Conservation (phyloP, 345 rosid genomes). For the Rhizophora apiculata region DNA sequence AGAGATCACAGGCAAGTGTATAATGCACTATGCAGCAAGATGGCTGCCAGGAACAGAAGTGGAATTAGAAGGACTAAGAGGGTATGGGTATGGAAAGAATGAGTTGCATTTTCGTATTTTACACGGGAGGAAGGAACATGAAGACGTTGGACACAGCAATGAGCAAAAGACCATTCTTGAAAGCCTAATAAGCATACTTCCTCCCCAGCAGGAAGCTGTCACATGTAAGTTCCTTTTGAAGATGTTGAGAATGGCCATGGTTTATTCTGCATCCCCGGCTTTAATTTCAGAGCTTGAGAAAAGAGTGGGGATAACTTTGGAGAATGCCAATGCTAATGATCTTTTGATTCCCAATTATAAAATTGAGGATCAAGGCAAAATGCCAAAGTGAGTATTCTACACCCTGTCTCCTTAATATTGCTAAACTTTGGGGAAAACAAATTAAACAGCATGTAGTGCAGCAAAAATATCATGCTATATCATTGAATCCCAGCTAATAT, state of each 20-base stretch:
- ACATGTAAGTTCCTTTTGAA: slow-evolving; percentile 71
- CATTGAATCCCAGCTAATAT: slow-evolving; percentile 6
- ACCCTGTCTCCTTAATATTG: slow-evolving; percentile 8
- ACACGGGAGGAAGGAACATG: slow-evolving; percentile 36
- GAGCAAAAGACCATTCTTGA: slow-evolving; percentile 62
- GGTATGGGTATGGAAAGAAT: slow-evolving; percentile 57
- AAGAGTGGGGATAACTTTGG: slow-evolving; percentile 58
- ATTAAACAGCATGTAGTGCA: neutral
- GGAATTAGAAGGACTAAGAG: slow-evolving; percentile 58
- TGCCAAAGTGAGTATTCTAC: slow-evolving; percentile 43
- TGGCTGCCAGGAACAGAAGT: slow-evolving; percentile 51
- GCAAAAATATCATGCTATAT: neutral
- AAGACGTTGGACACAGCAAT: slow-evolving; percentile 33
- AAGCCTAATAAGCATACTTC: slow-evolving; percentile 68
- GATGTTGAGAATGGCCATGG: slow-evolving; percentile 67
- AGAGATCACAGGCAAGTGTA: slow-evolving; percentile 54
- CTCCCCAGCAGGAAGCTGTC: slow-evolving; percentile 58
- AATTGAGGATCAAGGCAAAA: slow-evolving; percentile 47
- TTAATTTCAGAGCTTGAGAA: slow-evolving; percentile 78
- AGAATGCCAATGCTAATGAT: slow-evolving; percentile 65
- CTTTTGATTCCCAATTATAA: slow-evolving; percentile 72
- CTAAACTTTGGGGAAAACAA: slow-evolving; percentile 9
- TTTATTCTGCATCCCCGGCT: slow-evolving; percentile 72
- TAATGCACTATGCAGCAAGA: slow-evolving; percentile 59
- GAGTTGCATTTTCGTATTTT: slow-evolving; percentile 56